Evolutionary conservation across 2,329 filamentous ascomycete species (phyloP), one percentile per base, ranked within the genome.

Genomic region (Fusarium sp.): DNA sequence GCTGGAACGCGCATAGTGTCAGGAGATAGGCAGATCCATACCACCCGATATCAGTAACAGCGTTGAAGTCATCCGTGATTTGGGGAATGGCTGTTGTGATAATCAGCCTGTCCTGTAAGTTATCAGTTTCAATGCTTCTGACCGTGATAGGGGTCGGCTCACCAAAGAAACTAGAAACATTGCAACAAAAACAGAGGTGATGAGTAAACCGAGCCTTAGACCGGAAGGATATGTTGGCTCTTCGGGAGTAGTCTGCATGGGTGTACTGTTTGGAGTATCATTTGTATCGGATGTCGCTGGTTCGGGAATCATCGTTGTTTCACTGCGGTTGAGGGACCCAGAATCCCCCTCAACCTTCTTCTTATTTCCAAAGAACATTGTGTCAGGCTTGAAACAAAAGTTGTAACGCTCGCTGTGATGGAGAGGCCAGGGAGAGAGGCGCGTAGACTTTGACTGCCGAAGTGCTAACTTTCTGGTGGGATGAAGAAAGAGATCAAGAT

Each of bases 1-100:
- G 77, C 62, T 84, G 83, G 10, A 83, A 80, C 0, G 82, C 80
- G 63, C 80, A 78, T 8, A 80, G 79, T 18, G 84, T 82, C 50
- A 86, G 79, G 36, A 84, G 77, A 66, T 84, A 84, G 25, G 82
- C 81, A 31, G 70, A 76, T n/a, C 78, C 79, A 65, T 81, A 81
- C 80, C 79, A 81, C 35, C 80, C 78, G 13, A 81, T 76, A 59
- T 81, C 80, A 5, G 71, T 73, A 11, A 80, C 72, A 18, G 78
- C 78, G 60, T 79, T 71, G 63, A 80, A 80, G 25, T 78, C 73
- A 60, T 80, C 78, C 1, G 80, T 80, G 57, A 81, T 82, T 63
- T 74, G 71, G 10, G 80, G 79, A 9, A 81, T 78, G 6, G 80
- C 79, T 0, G 82, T 85, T 7, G 82, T 78, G 36, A 84, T 79